Base-by-base conservation (phyloP, 176 grass and related monocot genomes). In the Bromus sterilis region DNA sequence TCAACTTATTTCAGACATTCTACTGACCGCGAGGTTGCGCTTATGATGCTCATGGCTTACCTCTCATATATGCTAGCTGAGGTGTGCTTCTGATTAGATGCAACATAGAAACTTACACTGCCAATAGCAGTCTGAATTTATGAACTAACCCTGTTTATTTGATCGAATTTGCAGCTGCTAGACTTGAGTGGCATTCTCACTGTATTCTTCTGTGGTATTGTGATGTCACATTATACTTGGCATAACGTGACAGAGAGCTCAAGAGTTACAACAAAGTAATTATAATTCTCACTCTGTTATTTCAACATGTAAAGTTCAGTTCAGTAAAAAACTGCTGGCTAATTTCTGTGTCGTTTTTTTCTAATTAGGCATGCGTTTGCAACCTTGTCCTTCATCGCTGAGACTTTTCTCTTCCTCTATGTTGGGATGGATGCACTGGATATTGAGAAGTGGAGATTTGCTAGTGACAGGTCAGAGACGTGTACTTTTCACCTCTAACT, bases 241-340 rank as follows among this genome's bases (percentile, higher is more conserved):
- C 97, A 99, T 71, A 99, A 99, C 80, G 97, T 99, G 62, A 99
- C 97, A 40, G 93, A 99, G 86, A 96, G 97, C 85, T 99, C 97
- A 79, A 93, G 97, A 88, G 82, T 99, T 75, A 99, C 97, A 61
- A 99, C 97, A 61, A 99, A 99, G 97, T 99, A 99, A 87, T 78
- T 70, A 23, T 40, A 60, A 6, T 74, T 46, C 21, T 34, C 6
- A 34, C 23, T 34, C 23, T 25, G 1, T 4, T 86, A 21, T 73
- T 78, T 77, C 4, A 13, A 31, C 0, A 29, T 73, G 5, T 9
- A 37, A 13, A 36, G 57, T 35, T 65, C 36, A 42, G 2, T 71
- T 69, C 44, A 21, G 3, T 32, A 18, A 64, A 71, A 15, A 25
- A 40, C 23, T 67, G 26, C 14, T 36, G 0, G 75, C 67, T 37